Base-by-base conservation (phyloP, 306 rosid genomes). In the Sechiopsis laciniata region DNA sequence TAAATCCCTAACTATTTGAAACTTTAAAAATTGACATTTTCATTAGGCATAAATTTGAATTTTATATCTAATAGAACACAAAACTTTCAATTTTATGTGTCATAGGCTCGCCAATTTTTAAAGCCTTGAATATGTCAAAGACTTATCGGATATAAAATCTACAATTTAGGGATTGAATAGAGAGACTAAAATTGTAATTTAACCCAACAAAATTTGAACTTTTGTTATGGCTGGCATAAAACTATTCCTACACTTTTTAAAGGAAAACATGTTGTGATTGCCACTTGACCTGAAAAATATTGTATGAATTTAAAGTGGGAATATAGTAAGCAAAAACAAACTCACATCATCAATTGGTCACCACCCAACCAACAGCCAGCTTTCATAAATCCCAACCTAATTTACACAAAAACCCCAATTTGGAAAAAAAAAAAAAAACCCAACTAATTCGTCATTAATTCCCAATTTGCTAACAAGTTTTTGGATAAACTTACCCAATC, bases 261-360 rank as follows among this genome's bases (percentile, higher is more conserved):
- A 70, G 24, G 24, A 70, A 70, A 52, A 56, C 22, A 16, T 52
- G 60, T 70, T 15, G 46, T 7, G 40, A 50, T 50, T 50, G 40
- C 74, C 74, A 48, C 74, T 69, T 14, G 21, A 70, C 59, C 17
- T 53, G 19, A 70, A 51, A 48, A 70, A 12, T 46, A 68, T 42
- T 13, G 58, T 14, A 50, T 50, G 14, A 69, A 69, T 20, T 50
- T 50, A 24, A 22, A 50, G 55, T 64, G 55, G 55, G 54, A 67
- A 45, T 14, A 19, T 12, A 16, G 37, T 11, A 11, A 67, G 55
- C 21, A 67, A 67, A 67, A 67, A 67, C 11, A 45, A 66, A 5
- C 50, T 50, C 14, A 70, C 48, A 70, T 51, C 24, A 70, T 22
- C 74, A 8, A 24, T 70, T 70, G 74, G 74, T 46, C 60, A 70